phyloP scores from a whole-genome alignment of 805 yeast genomes.

The Tetrapisispora phaffii region DNA sequence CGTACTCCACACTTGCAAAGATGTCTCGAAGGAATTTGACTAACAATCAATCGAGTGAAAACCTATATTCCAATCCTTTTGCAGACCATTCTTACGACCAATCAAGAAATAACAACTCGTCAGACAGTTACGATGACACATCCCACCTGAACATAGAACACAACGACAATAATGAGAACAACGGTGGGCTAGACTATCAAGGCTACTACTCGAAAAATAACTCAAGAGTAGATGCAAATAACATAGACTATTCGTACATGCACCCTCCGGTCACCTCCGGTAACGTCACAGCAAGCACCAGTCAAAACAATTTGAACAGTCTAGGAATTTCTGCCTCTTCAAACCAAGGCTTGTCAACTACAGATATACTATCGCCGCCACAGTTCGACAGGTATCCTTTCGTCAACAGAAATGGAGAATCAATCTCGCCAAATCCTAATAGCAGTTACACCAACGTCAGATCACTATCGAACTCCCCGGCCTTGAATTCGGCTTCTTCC shows the following conservation, averaged over 20 bases:
- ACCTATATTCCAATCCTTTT: not conserved
- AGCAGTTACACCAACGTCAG: constrained; percentile 1
- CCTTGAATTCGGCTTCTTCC: not conserved
- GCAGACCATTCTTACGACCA: not conserved
- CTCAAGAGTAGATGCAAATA: constrained; percentile 3
- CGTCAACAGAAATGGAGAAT: constrained; percentile 28
- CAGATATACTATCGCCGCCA: constrained; percentile 34
- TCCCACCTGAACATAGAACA: not conserved
- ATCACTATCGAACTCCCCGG: not conserved
- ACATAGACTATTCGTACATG: constrained; percentile 2
- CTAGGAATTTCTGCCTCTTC: not conserved
- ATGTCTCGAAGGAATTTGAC: constrained; percentile 18
- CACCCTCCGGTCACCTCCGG: constrained; percentile 9
- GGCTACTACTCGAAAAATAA: constrained; percentile 23
- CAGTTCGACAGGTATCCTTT: constrained; percentile 64
- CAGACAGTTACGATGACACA: constrained; percentile 1
- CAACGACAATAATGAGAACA: not conserved
- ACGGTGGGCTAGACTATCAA: constrained; percentile 18
- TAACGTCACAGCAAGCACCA: not conserved
- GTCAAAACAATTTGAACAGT: not conserved
- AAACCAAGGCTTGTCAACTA: not conserved
- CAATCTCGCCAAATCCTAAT: constrained; percentile 28
- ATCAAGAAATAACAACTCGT: not conserved
- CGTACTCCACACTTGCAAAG: too few species aligned
- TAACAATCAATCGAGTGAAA: constrained; percentile 5